phyloP scores from a whole-genome alignment of 2,329 filamentous ascomycete species.

The Penicillium palitans region DNA sequence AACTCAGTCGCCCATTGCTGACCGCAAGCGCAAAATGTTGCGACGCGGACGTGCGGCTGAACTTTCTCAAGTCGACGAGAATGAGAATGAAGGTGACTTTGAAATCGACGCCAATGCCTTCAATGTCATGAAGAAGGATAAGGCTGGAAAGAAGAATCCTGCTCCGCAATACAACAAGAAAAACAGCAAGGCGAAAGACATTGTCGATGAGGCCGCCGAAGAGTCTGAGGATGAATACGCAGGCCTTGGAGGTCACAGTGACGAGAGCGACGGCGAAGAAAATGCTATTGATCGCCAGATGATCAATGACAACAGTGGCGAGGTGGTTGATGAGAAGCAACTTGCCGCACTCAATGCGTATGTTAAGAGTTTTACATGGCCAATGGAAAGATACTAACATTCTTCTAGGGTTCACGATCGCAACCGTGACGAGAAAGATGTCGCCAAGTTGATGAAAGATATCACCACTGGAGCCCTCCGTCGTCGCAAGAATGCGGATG shows the following conservation, averaged over 20 bases:
- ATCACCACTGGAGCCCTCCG: conserved; percentile 86
- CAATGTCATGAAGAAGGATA: conserved; percentile 68
- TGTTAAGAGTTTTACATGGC: conserved; percentile 45
- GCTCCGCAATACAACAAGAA: conserved; percentile 71
- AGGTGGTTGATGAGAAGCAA: conserved; percentile 75
- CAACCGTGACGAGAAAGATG: conserved; percentile 77
- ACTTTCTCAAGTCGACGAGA: conserved; percentile 49
- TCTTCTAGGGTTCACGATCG: conserved; percentile 70
- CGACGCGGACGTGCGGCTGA: conserved; percentile 49
- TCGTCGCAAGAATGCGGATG: conserved; percentile 69
- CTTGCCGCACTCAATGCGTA: conserved; percentile 87
- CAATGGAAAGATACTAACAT: conserved; percentile 25
- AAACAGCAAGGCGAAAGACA: conserved; percentile 80
- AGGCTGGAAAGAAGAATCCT: conserved; percentile 58
- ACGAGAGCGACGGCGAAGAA: conserved; percentile 77
- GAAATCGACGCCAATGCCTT: conserved; percentile 60
- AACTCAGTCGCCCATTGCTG: conserved; percentile 64
- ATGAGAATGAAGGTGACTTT: conserved; percentile 35
- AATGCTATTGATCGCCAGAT: conserved; percentile 78
- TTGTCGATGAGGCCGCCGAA: conserved; percentile 90
- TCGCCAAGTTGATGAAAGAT: conserved; percentile 89
- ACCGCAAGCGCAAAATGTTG: conserved; percentile 58
- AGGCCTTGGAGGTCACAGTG: conserved; percentile 83
- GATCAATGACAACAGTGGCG: conserved; percentile 80
- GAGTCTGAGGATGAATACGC: conserved; percentile 99